These are phyloP conservation scores for Chlamydomonas asymmetrica DNA, from an alignment of 139 green algal species.

Conservation along the genomic window DNA sequence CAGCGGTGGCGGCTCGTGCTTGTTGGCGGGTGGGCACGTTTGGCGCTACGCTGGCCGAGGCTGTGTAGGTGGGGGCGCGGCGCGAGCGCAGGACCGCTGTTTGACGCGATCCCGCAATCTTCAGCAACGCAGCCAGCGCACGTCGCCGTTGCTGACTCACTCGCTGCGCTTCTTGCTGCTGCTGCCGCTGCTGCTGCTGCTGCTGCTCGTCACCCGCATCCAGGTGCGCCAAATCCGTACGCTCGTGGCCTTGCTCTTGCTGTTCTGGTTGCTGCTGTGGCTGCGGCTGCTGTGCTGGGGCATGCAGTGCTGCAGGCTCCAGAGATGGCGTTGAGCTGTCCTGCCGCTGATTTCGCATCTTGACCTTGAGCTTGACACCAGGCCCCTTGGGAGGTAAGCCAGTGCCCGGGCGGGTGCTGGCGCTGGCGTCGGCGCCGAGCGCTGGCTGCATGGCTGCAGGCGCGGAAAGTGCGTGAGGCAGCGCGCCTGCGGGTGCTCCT, in stretches of 20 bases:
- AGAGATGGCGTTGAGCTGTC: too few species aligned
- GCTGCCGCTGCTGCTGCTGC: background rate
- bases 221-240: background rate
- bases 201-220: background rate
- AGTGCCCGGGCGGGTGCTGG: constrained; percentile 1
- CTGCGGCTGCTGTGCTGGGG: background rate
- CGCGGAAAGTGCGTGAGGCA: background rate
- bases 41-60: too few species aligned
- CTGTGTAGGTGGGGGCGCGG: too few species aligned
- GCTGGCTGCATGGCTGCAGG: background rate
- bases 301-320: too few species aligned
- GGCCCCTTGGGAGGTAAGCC: too few species aligned
- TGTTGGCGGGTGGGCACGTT: too few species aligned
- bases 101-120: background rate
- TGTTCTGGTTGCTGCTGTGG: constrained; percentile 1
- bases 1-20: too few species aligned
- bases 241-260: constrained; percentile 7
- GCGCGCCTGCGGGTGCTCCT: background rate
- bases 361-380: too few species aligned
- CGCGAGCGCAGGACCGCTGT: background rate
- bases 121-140: background rate
- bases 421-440: background rate
- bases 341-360: too few species aligned
- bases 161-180: background rate
- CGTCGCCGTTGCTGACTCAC: background rate